Evolutionary conservation across 1,284 basidiomycete species (phyloP), one percentile per base, ranked within the genome.

Genomic region (Mycosarcoma maydis): DNA sequence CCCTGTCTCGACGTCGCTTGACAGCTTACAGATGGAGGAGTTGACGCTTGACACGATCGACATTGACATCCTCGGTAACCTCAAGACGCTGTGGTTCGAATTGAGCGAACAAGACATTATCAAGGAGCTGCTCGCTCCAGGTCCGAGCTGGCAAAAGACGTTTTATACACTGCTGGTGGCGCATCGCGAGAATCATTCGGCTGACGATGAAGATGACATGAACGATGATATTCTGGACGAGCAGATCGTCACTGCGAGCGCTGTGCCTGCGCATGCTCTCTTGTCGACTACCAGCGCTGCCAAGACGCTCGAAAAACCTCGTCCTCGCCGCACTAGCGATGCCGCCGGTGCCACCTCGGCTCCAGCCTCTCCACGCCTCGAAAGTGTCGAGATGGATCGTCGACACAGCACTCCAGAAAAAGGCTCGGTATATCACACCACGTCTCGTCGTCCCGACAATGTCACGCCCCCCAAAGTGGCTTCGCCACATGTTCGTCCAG

Each of bases 61-160:
- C 80, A 85, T 87, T 3, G 93, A 95, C 73, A 92, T 98, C 73
- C 88, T 98, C 77, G 88, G 87, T 26, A 98, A 97, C 83, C 84
- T 98, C 42, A 89, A 88, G 75, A 93, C 92, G 6, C 86, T 99
- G 23, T 98, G 94, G 93, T 88, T 65, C 1, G 78, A 80, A 46
- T 40, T 73, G 22, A 67, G 67, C 23, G 70, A 76, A 38, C 60
- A 74, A 20, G 56, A 68, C 37, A 75, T 81, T 26, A 55, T 75
- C 44, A 65, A 59, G 26, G 57, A 74, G 32, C 54, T 81, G 22
- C 55, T 72, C 10, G 38, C 71, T 7, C 64, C 71, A 8, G 77
- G 71, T 2, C 60, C 60, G 0, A 81, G 76, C 59, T 80, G 78
- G 79, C 79, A 77, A 48, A 81, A 81, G 74, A 79, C 77, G 4